Evolutionary conservation across 2,329 filamentous ascomycete species (phyloP).

Genomic region (Neopestalotiopsis clavispora): DNA sequence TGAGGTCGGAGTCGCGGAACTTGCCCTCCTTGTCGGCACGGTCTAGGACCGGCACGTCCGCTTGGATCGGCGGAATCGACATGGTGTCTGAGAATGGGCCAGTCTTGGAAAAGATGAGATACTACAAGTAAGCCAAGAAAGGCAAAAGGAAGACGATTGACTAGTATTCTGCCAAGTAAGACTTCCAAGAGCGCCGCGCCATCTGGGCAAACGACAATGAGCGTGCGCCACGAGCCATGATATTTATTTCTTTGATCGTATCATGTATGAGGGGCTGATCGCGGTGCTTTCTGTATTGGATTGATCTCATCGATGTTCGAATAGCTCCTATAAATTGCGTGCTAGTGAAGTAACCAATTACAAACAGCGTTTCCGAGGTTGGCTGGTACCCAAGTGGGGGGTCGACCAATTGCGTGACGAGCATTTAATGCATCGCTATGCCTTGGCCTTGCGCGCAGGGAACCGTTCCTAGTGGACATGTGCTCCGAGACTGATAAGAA

Average conservation of each 20-base stretch:
- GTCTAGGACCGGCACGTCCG: slow-evolving; percentile 13
- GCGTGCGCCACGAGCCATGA: background rate
- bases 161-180: slow-evolving; percentile 3
- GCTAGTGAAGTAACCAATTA: slow-evolving; percentile 7
- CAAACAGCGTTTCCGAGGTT: background rate
- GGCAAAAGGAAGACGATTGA: background rate
- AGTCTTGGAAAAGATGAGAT: no score
- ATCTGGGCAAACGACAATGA: background rate
- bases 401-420: slow-evolving; percentile 11
- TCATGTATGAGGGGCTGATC: background rate
- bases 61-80: slow-evolving; percentile 13
- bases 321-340: slow-evolving; percentile 13
- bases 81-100: background rate
- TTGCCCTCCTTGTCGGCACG: slow-evolving; percentile 1
- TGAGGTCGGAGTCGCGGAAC: background rate
- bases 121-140: background rate
- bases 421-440: background rate
- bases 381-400: slow-evolving; percentile 1
- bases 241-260: slow-evolving; percentile 1
- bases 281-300: background rate
- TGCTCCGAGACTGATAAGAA: slow-evolving; percentile 4
- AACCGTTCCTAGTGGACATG: background rate
- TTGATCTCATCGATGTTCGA: slow-evolving; percentile 1
- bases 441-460: background rate
- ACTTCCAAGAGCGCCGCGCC: slow-evolving; percentile 1